Base-by-base conservation (phyloP, 345 rosid genomes). In the Eucalyptus pauciflora region DNA sequence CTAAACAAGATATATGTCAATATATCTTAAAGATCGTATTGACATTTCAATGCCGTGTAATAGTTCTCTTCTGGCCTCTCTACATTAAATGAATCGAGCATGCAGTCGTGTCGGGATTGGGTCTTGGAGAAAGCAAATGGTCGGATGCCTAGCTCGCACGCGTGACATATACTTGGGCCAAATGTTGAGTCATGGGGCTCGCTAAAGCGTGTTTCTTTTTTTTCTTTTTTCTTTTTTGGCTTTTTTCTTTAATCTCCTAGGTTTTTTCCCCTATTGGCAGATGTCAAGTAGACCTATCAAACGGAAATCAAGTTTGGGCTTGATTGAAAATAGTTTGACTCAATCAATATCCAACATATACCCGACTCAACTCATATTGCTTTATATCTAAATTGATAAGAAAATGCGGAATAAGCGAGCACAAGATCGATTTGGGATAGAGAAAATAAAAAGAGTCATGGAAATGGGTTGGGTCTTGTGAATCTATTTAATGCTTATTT, bases 361-460 rank as follows among this genome's bases (percentile, higher is more conserved):
- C 0, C 2, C 3, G 3, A 56, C 6, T 9, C 2, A 1, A 56
- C 3, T 0, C 0, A 25, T 56, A 56, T 10, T 24, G 1, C 3
- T 56, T 56, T 25, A 56, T 56, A 56, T 0, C 2, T 4, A 10
- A 24, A 0, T 1, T 25, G 2, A 24, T 24, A 1, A 22, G 6
- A 25, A 0, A 10, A 22, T 24, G 62, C 24, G 0, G 1, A 56
- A 25, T 56, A 0, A 56, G 13, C 0, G 29, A 56, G 3, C 62
- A 56, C 1, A 25, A 4, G 6, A 56, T 56, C 0, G 1, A 24
- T 56, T 56, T 22, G 4, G 1, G 13, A 25, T 56, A 10, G 29
- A 56, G 0, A 56, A 25, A 9, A 3, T 56, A 9, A 56, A 24
- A 1, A 24, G 13, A 56, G 62, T 24, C 0, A 10, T 56, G 1